phyloP scores from a whole-genome alignment of 2,329 filamentous ascomycete species.

The Scytalidium lignicola region DNA sequence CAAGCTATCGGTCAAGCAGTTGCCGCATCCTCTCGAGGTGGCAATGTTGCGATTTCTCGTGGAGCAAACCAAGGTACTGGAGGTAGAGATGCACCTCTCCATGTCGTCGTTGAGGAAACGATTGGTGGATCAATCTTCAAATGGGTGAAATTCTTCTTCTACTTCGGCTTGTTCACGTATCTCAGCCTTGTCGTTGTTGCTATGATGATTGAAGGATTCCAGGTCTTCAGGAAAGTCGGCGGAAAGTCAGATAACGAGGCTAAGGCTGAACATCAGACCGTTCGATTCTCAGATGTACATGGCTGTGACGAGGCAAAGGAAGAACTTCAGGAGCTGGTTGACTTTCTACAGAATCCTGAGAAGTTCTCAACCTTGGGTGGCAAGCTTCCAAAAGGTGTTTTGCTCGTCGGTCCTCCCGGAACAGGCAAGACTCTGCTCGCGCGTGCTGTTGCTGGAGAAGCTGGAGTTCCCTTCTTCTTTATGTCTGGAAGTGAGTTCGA shows the following conservation, averaged over 20 bases:
- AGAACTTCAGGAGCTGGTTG: conserved; percentile 92
- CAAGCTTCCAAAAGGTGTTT: conserved; percentile 93
- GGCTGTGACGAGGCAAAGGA: conserved; percentile 98
- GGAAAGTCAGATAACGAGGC: conserved; percentile 71
- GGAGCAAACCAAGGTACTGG: conserved; percentile 54
- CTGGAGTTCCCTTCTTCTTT: conserved; percentile 98
- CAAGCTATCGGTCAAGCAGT: conserved; percentile 80
- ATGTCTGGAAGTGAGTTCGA: conserved; percentile 99
- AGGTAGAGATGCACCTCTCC: conserved; percentile 77
- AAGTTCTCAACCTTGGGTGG: conserved; percentile 91
- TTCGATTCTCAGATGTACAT: conserved; percentile 88
- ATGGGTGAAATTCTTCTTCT: conserved; percentile 82
- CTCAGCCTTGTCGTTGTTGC: conserved; percentile 74
- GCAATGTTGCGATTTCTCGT: conserved; percentile 50
- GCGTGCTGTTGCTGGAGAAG: conserved; percentile 91
- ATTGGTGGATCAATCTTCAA: conserved; percentile 75
- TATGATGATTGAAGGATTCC: conserved; percentile 76
- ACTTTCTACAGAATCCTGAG: conserved; percentile 90
- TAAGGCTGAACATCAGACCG: conserved; percentile 87
- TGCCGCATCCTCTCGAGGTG: conserved; percentile 64
- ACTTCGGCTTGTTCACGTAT: conserved; percentile 75
- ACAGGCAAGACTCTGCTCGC: conserved; percentile 96
- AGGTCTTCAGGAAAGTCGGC: conserved; percentile 72
- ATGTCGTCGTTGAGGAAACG: conserved; percentile 93
- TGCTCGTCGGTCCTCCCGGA: conserved; percentile 91